Conservation (phyloP, 2,329 filamentous ascomycete species). For the Chaetomiaceae sp. region DNA sequence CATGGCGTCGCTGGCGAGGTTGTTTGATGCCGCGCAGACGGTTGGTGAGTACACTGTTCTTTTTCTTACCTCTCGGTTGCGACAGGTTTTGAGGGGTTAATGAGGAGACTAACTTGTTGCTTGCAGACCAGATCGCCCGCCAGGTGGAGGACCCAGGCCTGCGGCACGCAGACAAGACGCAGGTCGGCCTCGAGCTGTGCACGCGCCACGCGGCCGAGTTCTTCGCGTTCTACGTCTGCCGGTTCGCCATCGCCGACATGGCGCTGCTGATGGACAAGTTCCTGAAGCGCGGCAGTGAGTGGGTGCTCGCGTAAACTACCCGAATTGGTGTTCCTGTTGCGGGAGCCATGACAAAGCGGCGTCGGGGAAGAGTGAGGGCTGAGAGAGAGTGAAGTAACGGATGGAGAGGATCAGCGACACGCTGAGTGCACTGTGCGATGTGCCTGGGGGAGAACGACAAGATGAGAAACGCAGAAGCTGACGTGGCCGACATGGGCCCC, state of each 20-base stretch:
- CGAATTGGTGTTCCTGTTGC: too few relatives aligned
- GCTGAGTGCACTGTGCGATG: too few relatives aligned
- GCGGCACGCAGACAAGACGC: constrained; percentile 84
- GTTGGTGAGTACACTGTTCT: constrained; percentile 60
- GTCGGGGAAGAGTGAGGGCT: too few relatives aligned
- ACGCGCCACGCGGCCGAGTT: constrained; percentile 93
- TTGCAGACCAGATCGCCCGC: constrained; percentile 82
- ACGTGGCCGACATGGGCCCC: too few relatives aligned
- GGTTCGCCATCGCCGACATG: constrained; percentile 86
- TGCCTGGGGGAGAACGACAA: too few relatives aligned
- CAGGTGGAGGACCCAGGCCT: constrained; percentile 94
- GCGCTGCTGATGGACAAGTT: constrained; percentile 88
- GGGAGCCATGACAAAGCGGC: too few relatives aligned
- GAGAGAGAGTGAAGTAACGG: too few relatives aligned
- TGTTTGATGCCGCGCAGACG: constrained; percentile 90
- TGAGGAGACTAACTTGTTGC: constrained; percentile 23
- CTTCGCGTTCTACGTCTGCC: constrained; percentile 93
- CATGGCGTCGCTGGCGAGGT: constrained; percentile 79
- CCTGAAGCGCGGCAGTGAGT: constrained; percentile 92
- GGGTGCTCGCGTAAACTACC: constrained; percentile 52
- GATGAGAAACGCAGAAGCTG: too few relatives aligned
- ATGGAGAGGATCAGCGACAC: too few relatives aligned
- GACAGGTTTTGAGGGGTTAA: neutral
- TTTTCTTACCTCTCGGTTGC: neutral
- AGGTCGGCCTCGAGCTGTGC: constrained; percentile 90